A percentile compares a stretch with the other conserved stretches of the same genome.
phyloP scores from a whole-genome alignment of 148 eudicot species.

The Spergularia bocconei region DNA sequence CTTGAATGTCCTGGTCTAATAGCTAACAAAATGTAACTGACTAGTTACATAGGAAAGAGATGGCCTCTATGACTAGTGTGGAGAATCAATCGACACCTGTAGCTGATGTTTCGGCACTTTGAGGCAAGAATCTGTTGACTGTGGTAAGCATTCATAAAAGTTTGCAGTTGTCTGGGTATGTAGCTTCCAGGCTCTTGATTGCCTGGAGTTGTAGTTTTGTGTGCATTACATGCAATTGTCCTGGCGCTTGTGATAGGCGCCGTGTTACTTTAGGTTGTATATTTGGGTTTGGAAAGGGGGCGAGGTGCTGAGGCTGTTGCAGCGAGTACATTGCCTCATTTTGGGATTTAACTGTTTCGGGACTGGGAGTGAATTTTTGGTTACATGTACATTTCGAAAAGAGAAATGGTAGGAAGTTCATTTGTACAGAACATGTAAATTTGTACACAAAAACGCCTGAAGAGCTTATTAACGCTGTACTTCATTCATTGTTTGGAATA shows the following conservation, averaged over 20 bases:
- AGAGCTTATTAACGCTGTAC: background rate
- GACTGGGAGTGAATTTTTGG: background rate
- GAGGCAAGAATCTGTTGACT: background rate
- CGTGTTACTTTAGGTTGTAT: constrained; percentile 8
- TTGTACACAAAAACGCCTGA: background rate
- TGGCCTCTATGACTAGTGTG: background rate
- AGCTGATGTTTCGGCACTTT: background rate
- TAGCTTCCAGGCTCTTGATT: background rate
- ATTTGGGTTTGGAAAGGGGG: background rate
- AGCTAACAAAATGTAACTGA: background rate
- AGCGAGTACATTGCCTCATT: constrained; percentile 14
- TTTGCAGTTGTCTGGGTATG: background rate
- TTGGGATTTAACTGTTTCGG: constrained; percentile 15
- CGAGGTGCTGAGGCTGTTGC: background rate
- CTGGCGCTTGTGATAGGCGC: background rate
- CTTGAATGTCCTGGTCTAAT: background rate
- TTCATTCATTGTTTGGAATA: background rate
- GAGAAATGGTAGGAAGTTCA: background rate
- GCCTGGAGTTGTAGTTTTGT: too few relatives aligned
- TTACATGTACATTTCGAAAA: background rate
- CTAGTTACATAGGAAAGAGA: background rate
- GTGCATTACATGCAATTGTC: background rate
- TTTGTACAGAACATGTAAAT: background rate
- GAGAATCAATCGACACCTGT: background rate
- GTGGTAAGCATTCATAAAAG: background rate